Base-by-base conservation (phyloP, 2,329 filamentous ascomycete genomes). In the Aspergillus ochraceoroseus region DNA sequence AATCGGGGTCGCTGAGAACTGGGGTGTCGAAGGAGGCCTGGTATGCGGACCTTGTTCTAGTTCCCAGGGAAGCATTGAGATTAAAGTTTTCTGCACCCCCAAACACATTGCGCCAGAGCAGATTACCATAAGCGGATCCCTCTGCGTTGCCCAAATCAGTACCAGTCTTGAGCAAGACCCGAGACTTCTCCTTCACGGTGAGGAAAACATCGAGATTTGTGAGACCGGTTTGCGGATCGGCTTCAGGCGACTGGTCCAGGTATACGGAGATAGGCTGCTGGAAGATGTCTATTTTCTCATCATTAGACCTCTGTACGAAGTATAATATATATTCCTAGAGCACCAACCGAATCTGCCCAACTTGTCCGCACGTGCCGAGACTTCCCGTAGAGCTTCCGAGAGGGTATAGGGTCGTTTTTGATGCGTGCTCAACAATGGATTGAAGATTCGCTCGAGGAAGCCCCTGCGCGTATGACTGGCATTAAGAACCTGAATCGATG, bases 71-170 rank as follows among this genome's bases (percentile, higher is more conserved):
- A 33, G 87, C 89, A 57, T 95, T 90, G 44, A 94, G 71, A 37
- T 86, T 87, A 48, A 98, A 70, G 41, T 84, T 85, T 70, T 98
- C 92, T 15, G 89, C 92, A 26, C 92, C 92, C 36, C 92, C 92
- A 61, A 98, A 87, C 44, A 98, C 76, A 66, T 98, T 98, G 53
- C 92, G 82, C 72, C 88, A 82, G 36, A 90, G 75, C 30, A 88
- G 75, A 52, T 92, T 90, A 51, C 86, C 83, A 60, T 94, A 96
- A 3, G 89, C 90, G 5, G 89, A 94, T 23, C 90, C 92, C 66
- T 98, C 92, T 14, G 87, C 82, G 59, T 94, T 94, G 48, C 92
- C 92, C 31, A 95, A 76, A 61, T 96, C 90, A 6, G 92, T 96
- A 44, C 92, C 92, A 0, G 89, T 95, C 70, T 94, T 94, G 57